Conservation (phyloP, 805 yeast genomes). For the Starmerella kuoi region DNA sequence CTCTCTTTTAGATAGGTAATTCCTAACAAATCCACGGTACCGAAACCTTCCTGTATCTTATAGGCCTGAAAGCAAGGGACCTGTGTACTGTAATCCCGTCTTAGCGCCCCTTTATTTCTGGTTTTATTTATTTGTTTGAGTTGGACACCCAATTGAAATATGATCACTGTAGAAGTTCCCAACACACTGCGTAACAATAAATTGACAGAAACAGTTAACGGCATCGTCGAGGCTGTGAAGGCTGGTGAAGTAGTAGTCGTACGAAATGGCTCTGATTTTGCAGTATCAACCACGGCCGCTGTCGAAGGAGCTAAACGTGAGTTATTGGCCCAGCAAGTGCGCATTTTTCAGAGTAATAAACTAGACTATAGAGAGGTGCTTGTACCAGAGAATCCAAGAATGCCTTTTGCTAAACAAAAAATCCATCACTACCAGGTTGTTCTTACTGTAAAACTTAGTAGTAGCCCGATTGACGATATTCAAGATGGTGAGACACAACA, state of each 20-base stretch:
- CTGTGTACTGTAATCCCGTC: too few relatives aligned
- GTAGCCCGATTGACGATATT: neutral
- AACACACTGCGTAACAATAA: slow-evolving; percentile 6
- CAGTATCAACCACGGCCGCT: slow-evolving; percentile 3
- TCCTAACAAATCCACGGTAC: too few relatives aligned
- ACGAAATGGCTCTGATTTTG: slow-evolving; percentile 5
- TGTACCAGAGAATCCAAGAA: neutral
- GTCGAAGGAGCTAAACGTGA: slow-evolving; percentile 12
- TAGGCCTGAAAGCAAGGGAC: too few relatives aligned
- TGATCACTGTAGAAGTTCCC: slow-evolving; percentile 2
- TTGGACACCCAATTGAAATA: too few relatives aligned
- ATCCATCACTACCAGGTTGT: slow-evolving; percentile 10
- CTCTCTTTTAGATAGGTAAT: too few relatives aligned
- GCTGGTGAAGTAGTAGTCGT: slow-evolving; percentile 3
- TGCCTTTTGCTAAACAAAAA: slow-evolving; percentile 10
- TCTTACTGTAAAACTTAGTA: slow-evolving; percentile 6
- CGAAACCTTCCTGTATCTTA: too few relatives aligned
- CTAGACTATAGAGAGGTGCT: slow-evolving; percentile 4
- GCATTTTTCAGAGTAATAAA: slow-evolving; percentile 8
- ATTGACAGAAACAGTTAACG: neutral
- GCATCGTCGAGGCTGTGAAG: neutral
- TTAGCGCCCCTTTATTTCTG: too few relatives aligned
- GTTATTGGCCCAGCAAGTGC: neutral
- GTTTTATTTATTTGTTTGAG: too few relatives aligned
- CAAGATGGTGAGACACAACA: slow-evolving; percentile 5